Percentiles rank a stretch among this genome's conserved stretches.
Conservation (phyloP, 176 grass and related monocot species). For the Zizania latifolia region DNA sequence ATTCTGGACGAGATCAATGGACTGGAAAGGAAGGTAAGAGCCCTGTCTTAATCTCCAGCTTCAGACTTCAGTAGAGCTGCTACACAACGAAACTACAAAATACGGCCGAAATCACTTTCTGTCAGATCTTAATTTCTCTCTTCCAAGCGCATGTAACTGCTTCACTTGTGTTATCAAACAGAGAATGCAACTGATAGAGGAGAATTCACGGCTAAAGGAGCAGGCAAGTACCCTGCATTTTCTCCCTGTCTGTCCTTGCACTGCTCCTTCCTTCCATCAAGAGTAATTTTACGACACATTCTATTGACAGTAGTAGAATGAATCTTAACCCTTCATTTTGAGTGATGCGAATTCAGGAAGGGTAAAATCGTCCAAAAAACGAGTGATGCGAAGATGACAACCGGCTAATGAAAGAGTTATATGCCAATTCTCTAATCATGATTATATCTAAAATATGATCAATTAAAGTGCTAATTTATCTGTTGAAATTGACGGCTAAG, state of each 20-base stretch:
- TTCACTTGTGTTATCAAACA: slow-evolving; percentile 19
- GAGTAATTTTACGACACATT: too few relatives aligned
- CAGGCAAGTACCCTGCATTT: slow-evolving; percentile 39
- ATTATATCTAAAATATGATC: too few relatives aligned
- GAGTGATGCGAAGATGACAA: too few relatives aligned
- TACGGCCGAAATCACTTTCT: not conserved
- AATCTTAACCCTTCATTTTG: too few relatives aligned
- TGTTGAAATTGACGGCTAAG: too few relatives aligned
- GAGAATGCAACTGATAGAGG: slow-evolving; percentile 47
- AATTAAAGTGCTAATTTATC: too few relatives aligned
- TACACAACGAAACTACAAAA: not conserved
- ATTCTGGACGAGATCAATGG: slow-evolving; percentile 43
- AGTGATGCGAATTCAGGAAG: too few relatives aligned
- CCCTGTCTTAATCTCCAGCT: not conserved
- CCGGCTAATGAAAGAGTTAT: too few relatives aligned
- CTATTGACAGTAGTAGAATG: too few relatives aligned
- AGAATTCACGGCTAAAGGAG: slow-evolving; percentile 49
- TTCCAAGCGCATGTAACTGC: not conserved
- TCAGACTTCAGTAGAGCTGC: not conserved
- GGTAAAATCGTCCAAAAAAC: too few relatives aligned
- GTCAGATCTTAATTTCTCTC: not conserved
- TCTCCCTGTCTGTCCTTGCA: not conserved
- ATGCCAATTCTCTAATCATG: too few relatives aligned
- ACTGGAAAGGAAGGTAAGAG: slow-evolving; percentile 50
- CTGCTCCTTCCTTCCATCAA: not conserved